Percentiles rank a stretch among this genome's conserved stretches.
phyloP scores from a whole-genome alignment of 768 basidiomycete genomes.

The Pulveroboletus ravenelii region DNA sequence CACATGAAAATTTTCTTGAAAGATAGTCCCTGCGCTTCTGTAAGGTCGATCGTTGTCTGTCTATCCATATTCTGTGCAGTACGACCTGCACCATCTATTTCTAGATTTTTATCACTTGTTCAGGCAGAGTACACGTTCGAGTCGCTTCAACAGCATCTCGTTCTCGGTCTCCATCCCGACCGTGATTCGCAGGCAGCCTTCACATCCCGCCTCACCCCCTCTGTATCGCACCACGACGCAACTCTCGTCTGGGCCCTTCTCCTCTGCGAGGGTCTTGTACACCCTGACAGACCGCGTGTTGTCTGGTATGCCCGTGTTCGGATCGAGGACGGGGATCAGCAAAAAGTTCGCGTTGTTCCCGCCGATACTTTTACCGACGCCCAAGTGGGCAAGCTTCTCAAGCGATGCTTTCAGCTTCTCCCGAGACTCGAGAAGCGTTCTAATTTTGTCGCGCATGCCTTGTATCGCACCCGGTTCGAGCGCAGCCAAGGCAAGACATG shows the following conservation, averaged over 20 bases:
- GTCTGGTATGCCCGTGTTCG: slow-evolving; percentile 40
- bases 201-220: slow-evolving; percentile 81
- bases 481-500: slow-evolving; percentile 74
- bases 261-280: slow-evolving; percentile 82
- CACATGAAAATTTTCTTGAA: no score
- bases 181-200: slow-evolving; percentile 84
- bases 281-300: slow-evolving; percentile 56
- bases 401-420: slow-evolving; percentile 48
- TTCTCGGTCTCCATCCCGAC: slow-evolving; percentile 85
- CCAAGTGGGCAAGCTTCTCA: slow-evolving; percentile 41
- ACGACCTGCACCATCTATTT: no score
- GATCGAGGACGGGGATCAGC: slow-evolving; percentile 66
- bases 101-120: no score
- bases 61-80: no score
- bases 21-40: no score
- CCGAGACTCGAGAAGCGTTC: slow-evolving; percentile 57
- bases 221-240: slow-evolving; percentile 90
- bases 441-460: slow-evolving; percentile 62
- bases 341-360: slow-evolving; percentile 90
- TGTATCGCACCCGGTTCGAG: slow-evolving; percentile 61
- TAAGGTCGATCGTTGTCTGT: no score
- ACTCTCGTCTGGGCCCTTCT: slow-evolving; percentile 71
- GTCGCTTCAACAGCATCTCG: slow-evolving; percentile 45
- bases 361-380: slow-evolving; percentile 68
- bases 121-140: slow-evolving; percentile 37